phyloP scores from a whole-genome alignment of 176 grass and related monocot genomes.

The Zizania latifolia region DNA sequence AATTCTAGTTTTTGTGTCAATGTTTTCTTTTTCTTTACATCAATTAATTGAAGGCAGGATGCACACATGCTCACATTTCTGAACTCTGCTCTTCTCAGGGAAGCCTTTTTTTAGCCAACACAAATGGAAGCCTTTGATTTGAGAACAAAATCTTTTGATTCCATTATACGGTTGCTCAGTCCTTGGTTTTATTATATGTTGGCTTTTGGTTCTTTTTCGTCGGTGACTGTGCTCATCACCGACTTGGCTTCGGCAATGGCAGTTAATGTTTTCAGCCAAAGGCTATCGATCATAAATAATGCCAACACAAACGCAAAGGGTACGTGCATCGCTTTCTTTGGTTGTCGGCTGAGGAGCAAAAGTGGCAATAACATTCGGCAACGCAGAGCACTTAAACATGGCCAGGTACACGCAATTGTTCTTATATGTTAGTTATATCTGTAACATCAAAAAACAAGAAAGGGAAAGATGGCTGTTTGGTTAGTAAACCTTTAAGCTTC shows the following conservation, averaged over 20 bases:
- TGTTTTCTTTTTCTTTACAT: neutral
- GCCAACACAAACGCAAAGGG: too few species aligned
- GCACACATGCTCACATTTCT: too few species aligned
- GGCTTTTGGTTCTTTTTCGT: conserved; percentile 9
- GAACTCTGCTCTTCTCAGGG: neutral
- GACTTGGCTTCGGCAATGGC: too few species aligned
- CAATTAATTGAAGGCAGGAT: neutral
- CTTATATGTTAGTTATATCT: neutral
- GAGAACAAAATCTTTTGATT: conserved; percentile 13
- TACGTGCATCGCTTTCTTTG: neutral
- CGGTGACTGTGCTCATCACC: too few species aligned
- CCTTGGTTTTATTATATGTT: conserved; percentile 11
- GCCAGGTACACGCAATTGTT: neutral
- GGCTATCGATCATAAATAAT: neutral
- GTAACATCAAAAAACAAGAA: neutral
- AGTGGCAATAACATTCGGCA: neutral
- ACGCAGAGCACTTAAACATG: neutral
- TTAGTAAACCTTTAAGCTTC: neutral
- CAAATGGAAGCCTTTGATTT: neutral
- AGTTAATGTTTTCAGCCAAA: neutral
- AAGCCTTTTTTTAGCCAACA: too few species aligned
- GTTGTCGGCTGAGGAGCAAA: neutral
- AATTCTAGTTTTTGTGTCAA: neutral
- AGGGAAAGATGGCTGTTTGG: neutral
- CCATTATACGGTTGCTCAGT: neutral